Evolutionary conservation across 441 rosid species (phyloP), one percentile per base, ranked within the genome.

Genomic region (Cnidoscolus chayamansa): DNA sequence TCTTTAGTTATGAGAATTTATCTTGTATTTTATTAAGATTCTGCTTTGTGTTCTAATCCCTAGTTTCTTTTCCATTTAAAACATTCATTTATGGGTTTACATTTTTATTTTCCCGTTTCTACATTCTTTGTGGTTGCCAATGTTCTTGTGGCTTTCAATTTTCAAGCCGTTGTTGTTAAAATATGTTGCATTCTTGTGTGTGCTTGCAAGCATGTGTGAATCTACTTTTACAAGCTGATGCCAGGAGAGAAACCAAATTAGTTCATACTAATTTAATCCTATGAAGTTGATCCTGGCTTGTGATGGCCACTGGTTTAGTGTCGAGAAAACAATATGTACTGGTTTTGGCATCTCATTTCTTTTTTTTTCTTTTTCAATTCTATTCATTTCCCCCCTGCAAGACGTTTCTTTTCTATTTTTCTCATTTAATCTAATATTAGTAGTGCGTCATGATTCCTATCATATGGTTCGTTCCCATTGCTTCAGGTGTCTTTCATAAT

Each of bases 1-100:
- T 66, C 9, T 35, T 51, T 74, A 32, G 71, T 79, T 78, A 71
- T 55, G 47, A 59, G 7, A 40, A 40, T 40, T 40, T 5, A 40
- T 4, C 7, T 2, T 72, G 56, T 32, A 15, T 32, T 74, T 70
- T 48, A 20, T 40, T 58, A 16, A 30, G 31, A 30, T 68, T 68
- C 61, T 51, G 32, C 30, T 64, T 15, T 43, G 4, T 43, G 16
- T 55, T 43, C 19, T 51, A 16, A 37, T 68, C 16, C 45, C 12
- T 66, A 2, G 16, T 45, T 17, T 70, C 59, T 3, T n/a, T 4
- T 50, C 19, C 31, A 13, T 45, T 12, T 50, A 3, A 48, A 11
- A 3, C 47, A 19, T 60, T 56, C 47, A 12, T 11, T 54, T 63
- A 11, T 50, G 31, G 5, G 31, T 48, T 50, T 59, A 4, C 9